Conservation (phyloP, 2,329 filamentous ascomycete genomes). For the Leptodontidium sp. region DNA sequence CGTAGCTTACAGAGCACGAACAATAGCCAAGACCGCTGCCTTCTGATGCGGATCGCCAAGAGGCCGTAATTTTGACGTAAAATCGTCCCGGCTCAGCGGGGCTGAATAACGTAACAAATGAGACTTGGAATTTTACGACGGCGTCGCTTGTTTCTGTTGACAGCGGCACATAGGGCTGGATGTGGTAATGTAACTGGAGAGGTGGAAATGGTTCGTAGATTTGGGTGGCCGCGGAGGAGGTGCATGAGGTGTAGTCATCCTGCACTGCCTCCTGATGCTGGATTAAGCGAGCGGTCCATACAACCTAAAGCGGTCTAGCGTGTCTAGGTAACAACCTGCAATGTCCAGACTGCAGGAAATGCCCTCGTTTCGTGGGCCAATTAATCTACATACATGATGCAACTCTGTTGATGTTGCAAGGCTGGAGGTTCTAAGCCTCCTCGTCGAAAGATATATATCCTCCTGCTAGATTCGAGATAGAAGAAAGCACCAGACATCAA, state of each 20-base stretch:
- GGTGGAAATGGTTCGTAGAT: not conserved
- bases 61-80: not conserved
- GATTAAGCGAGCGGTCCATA: conserved; percentile 15
- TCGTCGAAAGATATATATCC: not conserved
- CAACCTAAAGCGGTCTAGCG: conserved; percentile 4
- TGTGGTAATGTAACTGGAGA: not conserved
- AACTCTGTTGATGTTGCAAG: not conserved
- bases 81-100: no score
- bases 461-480: not conserved
- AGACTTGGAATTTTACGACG: not conserved
- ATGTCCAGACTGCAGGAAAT: not conserved
- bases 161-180: conserved; percentile 8
- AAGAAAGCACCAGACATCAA: not conserved
- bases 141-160: not conserved
- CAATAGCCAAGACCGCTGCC: conserved; percentile 7
- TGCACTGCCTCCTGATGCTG: not conserved
- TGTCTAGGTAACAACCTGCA: not conserved
- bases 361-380: not conserved
- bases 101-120: not conserved
- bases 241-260: not conserved
- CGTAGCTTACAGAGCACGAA: not conserved
- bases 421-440: not conserved
- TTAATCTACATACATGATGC: not conserved
- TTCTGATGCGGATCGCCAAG: conserved; percentile 1
- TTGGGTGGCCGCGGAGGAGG: not conserved